Percentiles rank a stretch among this genome's conserved stretches.
Evolutionary conservation across 345 rosid genomes (phyloP).

Genomic region (Rhizophora apiculata): DNA sequence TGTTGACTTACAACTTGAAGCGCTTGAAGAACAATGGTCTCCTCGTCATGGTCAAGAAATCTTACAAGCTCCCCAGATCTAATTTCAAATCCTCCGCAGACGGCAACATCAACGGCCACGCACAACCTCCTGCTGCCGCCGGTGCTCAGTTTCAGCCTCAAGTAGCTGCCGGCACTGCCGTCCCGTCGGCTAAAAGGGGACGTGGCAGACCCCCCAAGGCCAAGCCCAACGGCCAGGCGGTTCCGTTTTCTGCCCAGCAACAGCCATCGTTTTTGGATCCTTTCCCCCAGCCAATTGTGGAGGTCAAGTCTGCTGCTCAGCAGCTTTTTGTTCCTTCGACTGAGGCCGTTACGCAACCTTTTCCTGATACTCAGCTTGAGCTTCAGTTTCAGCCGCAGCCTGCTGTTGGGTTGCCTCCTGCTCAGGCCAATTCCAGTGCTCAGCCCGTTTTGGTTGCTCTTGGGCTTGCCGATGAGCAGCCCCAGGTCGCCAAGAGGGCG

Average conservation of each 20-base stretch:
- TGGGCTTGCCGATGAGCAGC: slow-evolving; percentile 4
- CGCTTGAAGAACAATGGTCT: slow-evolving; percentile 51
- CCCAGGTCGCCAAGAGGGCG: slow-evolving; percentile 14
- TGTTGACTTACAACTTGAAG: slow-evolving; percentile 64
- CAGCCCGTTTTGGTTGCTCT: slow-evolving; percentile 7
- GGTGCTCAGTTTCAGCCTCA: background rate
- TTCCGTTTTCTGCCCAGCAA: too few relatives aligned
- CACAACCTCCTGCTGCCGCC: background rate
- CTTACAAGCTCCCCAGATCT: slow-evolving; percentile 62
- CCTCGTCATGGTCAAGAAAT: slow-evolving; percentile 54
- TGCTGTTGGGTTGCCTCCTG: background rate
- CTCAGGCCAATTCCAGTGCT: too few relatives aligned
- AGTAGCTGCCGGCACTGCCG: slow-evolving; percentile 6
- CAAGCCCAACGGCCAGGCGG: slow-evolving; percentile 6
- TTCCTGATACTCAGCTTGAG: too few relatives aligned
- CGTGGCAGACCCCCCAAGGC: slow-evolving; percentile 76
- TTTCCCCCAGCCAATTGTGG: background rate
- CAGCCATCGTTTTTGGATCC: background rate
- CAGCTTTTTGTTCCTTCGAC: background rate
- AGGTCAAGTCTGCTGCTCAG: background rate
- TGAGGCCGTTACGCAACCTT: too few relatives aligned
- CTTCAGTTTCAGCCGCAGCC: too few relatives aligned
- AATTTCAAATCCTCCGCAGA: background rate
- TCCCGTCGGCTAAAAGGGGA: slow-evolving; percentile 38
- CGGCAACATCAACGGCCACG: background rate